Evolutionary conservation across 495 filamentous ascomycete genomes (phyloP).

Genomic region (Daldinia loculata): DNA sequence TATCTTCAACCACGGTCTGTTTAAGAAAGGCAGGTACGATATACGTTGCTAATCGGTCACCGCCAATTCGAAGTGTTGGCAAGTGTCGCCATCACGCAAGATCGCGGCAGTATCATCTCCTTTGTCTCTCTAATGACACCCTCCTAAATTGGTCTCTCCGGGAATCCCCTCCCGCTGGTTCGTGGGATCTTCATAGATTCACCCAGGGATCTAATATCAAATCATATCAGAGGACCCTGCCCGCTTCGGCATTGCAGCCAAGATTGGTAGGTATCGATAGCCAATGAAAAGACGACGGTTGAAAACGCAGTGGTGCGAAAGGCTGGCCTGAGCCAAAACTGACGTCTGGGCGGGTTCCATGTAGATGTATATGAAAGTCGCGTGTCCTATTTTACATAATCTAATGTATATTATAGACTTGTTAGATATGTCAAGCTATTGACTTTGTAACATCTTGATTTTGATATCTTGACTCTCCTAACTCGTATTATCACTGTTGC

Average conservation of each 20-base stretch:
- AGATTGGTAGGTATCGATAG: constrained; percentile 29
- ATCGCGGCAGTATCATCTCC: constrained; percentile 23
- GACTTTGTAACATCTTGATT: neutral
- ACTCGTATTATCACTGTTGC: too few relatives aligned
- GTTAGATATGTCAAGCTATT: neutral
- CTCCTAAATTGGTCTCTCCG: constrained; percentile 38
- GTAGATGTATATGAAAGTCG: neutral
- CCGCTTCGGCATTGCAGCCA: constrained; percentile 32
- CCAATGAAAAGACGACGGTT: constrained; percentile 37
- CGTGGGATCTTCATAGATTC: constrained; percentile 35
- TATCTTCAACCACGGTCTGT: constrained; percentile 9
- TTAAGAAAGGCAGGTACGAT: constrained; percentile 14
- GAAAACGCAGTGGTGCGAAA: constrained; percentile 36
- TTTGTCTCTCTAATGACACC: constrained; percentile 31
- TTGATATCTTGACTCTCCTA: too few relatives aligned
- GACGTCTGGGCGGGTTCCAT: constrained; percentile 12
- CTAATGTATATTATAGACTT: neutral
- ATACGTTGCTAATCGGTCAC: constrained; percentile 16
- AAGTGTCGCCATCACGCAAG: constrained; percentile 15
- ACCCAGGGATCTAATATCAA: constrained; percentile 32
- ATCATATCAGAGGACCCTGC: constrained; percentile 22
- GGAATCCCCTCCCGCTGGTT: constrained; percentile 16
- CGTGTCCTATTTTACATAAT: constrained; percentile 19
- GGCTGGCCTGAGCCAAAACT: constrained; percentile 26
- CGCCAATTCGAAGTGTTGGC: neutral